Percentiles rank a stretch among this genome's conserved stretches.
Conservation (phyloP, 345 rosid genomes). For the Triadica sebifera region DNA sequence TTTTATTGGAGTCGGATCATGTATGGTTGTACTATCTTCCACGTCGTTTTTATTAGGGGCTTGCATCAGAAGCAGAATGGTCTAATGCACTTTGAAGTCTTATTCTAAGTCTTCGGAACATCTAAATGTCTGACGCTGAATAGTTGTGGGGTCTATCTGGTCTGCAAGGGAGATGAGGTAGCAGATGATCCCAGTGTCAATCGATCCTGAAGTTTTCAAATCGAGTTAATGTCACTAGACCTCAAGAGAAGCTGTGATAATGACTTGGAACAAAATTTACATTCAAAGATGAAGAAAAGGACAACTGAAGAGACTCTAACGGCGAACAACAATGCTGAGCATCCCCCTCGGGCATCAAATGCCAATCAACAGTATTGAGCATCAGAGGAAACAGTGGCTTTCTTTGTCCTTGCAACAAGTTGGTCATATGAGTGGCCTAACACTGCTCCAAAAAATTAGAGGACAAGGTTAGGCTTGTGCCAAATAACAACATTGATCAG, state of each 20-base stretch:
- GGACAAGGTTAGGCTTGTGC: background rate
- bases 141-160: slow-evolving; percentile 7
- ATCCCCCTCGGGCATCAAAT: background rate
- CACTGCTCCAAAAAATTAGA: background rate
- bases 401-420: background rate
- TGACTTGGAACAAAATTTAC: background rate
- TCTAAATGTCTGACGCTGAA: too few relatives aligned
- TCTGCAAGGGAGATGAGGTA: background rate
- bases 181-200: background rate
- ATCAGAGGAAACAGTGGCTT: slow-evolving; percentile 3
- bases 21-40: slow-evolving; percentile 18
- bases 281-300: slow-evolving; percentile 1
- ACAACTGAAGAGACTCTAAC: background rate
- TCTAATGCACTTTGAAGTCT: background rate
- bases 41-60: slow-evolving; percentile 5
- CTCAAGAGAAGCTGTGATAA: slow-evolving; percentile 12
- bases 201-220: background rate
- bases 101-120: slow-evolving; percentile 9
- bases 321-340: background rate
- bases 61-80: slow-evolving; percentile 8
- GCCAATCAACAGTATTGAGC: background rate
- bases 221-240: background rate
- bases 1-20: slow-evolving; percentile 12
- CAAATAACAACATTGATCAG: background rate
- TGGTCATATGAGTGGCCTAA: background rate